Conservation (phyloP, 2,329 filamentous ascomycete genomes). For the Fusarium clavum region DNA sequence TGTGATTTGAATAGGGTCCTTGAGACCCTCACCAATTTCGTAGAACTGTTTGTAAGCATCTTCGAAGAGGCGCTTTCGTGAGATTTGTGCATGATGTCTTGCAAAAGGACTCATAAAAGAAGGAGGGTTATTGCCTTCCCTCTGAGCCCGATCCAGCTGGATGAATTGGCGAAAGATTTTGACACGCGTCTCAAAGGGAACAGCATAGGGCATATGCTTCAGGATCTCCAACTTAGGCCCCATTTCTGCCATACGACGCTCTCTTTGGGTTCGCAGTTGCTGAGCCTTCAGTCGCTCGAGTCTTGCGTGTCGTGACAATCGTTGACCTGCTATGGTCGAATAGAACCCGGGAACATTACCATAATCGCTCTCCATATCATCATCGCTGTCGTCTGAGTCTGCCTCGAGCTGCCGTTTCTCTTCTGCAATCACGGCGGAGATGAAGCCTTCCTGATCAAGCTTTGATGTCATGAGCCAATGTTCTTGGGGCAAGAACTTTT, state of each 20-base stretch:
- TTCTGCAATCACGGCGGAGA: conserved; percentile 86
- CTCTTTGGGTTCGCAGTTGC: conserved; percentile 74
- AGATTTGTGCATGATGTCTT: conserved; percentile 82
- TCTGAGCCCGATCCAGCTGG: conserved; percentile 68
- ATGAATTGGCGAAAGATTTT: conserved; percentile 95
- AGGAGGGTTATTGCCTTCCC: conserved; percentile 35
- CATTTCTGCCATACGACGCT: conserved; percentile 80
- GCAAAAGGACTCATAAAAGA: conserved; percentile 51
- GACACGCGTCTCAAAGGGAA: conserved; percentile 91
- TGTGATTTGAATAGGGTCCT: conserved; percentile 95
- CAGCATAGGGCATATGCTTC: conserved; percentile 96
- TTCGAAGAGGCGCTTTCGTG: conserved; percentile 81
- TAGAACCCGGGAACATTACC: conserved; percentile 43
- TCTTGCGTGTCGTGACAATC: conserved; percentile 71
- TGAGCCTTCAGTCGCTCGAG: conserved; percentile 72
- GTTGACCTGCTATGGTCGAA: conserved; percentile 63
- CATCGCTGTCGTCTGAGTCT: conserved; percentile 53
- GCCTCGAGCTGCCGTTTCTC: conserved; percentile 80
- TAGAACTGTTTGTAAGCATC: conserved; percentile 91
- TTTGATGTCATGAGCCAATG: conserved; percentile 94
- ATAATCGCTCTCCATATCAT: conserved; percentile 51
- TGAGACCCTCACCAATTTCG: conserved; percentile 80
- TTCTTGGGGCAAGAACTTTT: conserved; percentile 81
- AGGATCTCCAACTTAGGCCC: conserved; percentile 90
- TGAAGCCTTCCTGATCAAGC: conserved; percentile 90